phyloP scores from a whole-genome alignment of 1,139 yeast genomes.

The Lodderomyces oxycetoniae region DNA sequence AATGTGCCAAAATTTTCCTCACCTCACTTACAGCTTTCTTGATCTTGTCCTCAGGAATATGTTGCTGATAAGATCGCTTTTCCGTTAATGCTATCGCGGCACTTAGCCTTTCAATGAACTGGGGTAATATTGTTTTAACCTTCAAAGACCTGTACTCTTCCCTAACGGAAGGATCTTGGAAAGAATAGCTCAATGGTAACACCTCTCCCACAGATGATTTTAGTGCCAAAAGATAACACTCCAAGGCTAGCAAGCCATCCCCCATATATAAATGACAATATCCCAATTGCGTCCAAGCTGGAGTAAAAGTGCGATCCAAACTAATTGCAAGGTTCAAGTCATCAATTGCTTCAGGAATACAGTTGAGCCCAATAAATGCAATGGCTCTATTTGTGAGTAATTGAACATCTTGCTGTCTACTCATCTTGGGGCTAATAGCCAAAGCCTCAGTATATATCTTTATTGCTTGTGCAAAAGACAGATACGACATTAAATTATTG shows the following conservation, averaged over 20 bases:
- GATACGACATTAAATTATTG: conserved; percentile 37
- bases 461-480: conserved; percentile 41
- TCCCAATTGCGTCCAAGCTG: conserved; percentile 47
- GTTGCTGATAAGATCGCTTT: conserved; percentile 38
- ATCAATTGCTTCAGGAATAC: conserved; percentile 38
- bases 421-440: conserved; percentile 17
- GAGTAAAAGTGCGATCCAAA: conserved; percentile 31
- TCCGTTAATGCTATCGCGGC: conserved; percentile 37
- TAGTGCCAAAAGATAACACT: conserved; percentile 33
- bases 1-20: conserved; percentile 23
- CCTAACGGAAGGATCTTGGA: conserved; percentile 12
- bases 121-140: conserved; percentile 30
- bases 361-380: conserved; percentile 41
- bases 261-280: conserved; percentile 46
- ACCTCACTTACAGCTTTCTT: conserved; percentile 24
- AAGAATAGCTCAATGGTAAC: conserved; percentile 25
- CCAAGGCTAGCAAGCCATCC: conserved; percentile 28
- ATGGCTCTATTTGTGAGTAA: conserved; percentile 39
- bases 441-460: conserved; percentile 38
- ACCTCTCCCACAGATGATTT: conserved; percentile 30
- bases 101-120: conserved; percentile 35
- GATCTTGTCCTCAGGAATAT: conserved; percentile 22
- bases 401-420: conserved; percentile 27
- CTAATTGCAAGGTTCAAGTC: conserved; percentile 34
- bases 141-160: conserved; percentile 23